Conservation (phyloP, 495 filamentous ascomycete genomes). For the Hypoxylon crocopeplum region DNA sequence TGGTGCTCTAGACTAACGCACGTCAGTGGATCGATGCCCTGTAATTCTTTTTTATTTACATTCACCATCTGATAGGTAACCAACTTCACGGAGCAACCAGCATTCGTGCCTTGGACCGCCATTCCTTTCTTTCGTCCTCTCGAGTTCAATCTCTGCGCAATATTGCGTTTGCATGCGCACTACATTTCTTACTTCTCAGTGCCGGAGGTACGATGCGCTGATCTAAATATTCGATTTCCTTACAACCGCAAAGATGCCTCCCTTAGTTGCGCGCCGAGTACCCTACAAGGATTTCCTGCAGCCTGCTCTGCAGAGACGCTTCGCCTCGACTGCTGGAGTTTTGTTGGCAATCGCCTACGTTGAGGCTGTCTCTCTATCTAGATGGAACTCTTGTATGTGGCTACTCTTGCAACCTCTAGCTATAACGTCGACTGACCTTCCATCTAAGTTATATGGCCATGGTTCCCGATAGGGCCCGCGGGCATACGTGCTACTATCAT, state of each 20-base stretch:
- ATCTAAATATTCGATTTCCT: constrained; percentile 14
- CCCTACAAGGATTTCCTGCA: constrained; percentile 89
- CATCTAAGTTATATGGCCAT: constrained; percentile 75
- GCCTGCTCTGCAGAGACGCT: constrained; percentile 84
- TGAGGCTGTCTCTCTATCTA: constrained; percentile 72
- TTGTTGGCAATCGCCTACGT: constrained; percentile 74
- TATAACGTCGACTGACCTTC: constrained; percentile 3
- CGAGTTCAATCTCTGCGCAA: background rate
- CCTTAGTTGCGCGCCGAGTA: constrained; percentile 48
- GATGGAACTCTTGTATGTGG: constrained; percentile 70
- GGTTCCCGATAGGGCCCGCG: constrained; percentile 80
- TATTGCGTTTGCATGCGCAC: background rate
- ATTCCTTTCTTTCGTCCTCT: constrained; percentile 17
- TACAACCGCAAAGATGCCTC: constrained; percentile 48
- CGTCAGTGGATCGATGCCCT: constrained; percentile 10
- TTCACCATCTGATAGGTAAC: constrained; percentile 23
- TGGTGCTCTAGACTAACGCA: constrained; percentile 9
- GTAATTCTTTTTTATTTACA: constrained; percentile 36
- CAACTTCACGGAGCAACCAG: constrained; percentile 27
- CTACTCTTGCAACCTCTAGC: constrained; percentile 2
- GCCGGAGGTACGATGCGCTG: constrained; percentile 40
- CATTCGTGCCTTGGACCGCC: background rate
- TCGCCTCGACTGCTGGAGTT: constrained; percentile 73
- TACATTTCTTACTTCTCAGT: constrained; percentile 3
- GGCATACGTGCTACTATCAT: constrained; percentile 79